These are phyloP conservation scores for Leccinum boreale DNA, from an alignment of 768 basidiomycete species.

Conservation along the genomic window DNA sequence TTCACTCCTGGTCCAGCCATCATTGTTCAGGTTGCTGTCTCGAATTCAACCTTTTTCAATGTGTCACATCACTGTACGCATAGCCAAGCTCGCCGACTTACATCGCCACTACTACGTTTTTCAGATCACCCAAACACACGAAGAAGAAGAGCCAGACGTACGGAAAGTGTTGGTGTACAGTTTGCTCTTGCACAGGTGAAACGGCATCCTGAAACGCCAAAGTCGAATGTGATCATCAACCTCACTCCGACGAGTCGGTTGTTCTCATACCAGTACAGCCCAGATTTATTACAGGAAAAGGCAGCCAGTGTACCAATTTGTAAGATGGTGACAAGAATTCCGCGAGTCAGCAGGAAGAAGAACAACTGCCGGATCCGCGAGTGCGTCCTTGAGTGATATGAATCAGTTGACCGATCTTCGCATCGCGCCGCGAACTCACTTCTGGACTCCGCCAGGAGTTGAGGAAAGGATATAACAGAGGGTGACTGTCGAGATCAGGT, in stretches of 20 bases:
- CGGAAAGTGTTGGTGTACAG: constrained; percentile 6
- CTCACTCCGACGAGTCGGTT: not conserved
- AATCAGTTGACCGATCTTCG: not conserved
- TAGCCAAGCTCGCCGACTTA: not conserved
- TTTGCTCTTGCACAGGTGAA: constrained; percentile 14
- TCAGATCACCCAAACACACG: constrained; percentile 1
- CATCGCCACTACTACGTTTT: constrained; percentile 6
- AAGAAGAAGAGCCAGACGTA: not conserved
- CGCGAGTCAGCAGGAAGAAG: constrained; percentile 12
- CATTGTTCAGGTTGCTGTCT: not conserved
- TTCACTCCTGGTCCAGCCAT: not conserved
- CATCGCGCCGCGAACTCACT: not conserved
- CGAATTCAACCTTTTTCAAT: not conserved
- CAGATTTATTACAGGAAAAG: not conserved
- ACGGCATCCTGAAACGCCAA: constrained; percentile 3
- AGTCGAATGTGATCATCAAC: not conserved
- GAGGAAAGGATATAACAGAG: constrained; percentile 13
- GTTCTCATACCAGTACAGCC: constrained; percentile 9
- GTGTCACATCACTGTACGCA: not conserved
- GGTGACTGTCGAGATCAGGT: constrained; percentile 7
- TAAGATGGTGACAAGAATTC: constrained; percentile 13
- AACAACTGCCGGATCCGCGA: constrained; percentile 8
- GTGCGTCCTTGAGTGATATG: constrained; percentile 3
- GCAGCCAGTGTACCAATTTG: constrained; percentile 2
- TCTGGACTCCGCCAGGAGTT: constrained; percentile 4